Evolutionary conservation across 345 rosid species (phyloP), one percentile per base, ranked within the genome.

Genomic region (Camelina sativa): DNA sequence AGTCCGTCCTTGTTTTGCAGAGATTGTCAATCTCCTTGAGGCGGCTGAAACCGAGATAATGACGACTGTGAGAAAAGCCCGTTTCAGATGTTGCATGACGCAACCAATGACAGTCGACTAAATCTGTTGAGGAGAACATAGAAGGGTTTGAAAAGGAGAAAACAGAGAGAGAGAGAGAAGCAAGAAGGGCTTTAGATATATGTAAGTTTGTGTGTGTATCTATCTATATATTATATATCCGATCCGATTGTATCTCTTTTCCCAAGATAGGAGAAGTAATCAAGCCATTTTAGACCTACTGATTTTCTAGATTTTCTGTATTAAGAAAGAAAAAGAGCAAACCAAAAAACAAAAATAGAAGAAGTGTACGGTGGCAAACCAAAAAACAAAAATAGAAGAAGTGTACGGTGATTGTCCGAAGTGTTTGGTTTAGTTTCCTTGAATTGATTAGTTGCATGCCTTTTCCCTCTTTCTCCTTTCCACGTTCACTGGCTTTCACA

Each of bases 161-260:
- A 73, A 30, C 44, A 76, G 70, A 47, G 52, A 47, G 20, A 46
- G 51, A 46, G 16, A 43, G 30, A 16, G 53, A 57, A 78, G 81
- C 64, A 57, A 74, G 73, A 77, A 79, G 74, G 78, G 74, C 52
- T 74, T 85, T 57, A 75, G 62, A 76, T 69, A 69, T 69, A 74
- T 80, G 65, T 76, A 78, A 78, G 81, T 72, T 82, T 77, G 83
- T 80, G 85, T 83, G 84, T 81, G 74, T 85, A 79, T 80, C 71
- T 60, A 63, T 79, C 19, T 57, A 35, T 58, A 35, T 62, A 12
- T 40, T 16, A 48, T 62, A 52, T 41, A 48, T 16, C 19, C 22
- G 62, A 62, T 67, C 47, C 59, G 67, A 52, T 64, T 78, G 81
- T 55, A 62, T 67, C 69, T 67, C 75, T 43, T 79, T 73, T 79